These are phyloP conservation scores for Podospora comata DNA, from an alignment of 495 filamentous ascomycete species.

Conservation along the genomic window DNA sequence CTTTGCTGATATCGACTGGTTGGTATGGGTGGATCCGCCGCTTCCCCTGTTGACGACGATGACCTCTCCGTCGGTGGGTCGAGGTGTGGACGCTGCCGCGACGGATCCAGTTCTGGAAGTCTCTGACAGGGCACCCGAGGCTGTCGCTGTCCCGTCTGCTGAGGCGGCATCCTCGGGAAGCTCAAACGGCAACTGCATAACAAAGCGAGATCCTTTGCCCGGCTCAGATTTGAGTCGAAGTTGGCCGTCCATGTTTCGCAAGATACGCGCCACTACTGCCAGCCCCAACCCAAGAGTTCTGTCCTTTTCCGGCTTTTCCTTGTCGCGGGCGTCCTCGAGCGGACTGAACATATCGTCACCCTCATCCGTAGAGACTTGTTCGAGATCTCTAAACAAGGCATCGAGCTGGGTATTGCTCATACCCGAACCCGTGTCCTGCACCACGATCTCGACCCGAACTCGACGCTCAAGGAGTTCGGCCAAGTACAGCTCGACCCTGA, in stretches of 20 bases:
- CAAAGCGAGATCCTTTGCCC: conserved; percentile 80
- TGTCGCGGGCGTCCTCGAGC: conserved; percentile 22
- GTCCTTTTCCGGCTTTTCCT: conserved; percentile 31
- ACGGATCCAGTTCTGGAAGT: conserved; percentile 16
- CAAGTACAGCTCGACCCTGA: conserved; percentile 68
- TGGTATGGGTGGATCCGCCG: conserved; percentile 22
- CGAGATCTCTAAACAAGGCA: conserved; percentile 76
- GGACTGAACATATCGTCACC: conserved; percentile 36
- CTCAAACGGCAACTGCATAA: conserved; percentile 66
- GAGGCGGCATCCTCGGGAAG: conserved; percentile 49
- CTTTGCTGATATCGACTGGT: conserved; percentile 14
- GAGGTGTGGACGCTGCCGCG: conserved; percentile 19
- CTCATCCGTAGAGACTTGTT: conserved; percentile 71
- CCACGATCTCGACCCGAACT: conserved; percentile 65
- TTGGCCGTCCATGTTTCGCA: conserved; percentile 90
- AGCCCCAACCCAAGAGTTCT: conserved; percentile 73
- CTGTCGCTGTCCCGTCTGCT: conserved; percentile 18
- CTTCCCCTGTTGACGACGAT: conserved; percentile 52
- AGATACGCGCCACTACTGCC: conserved; percentile 77
- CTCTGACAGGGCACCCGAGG: conserved; percentile 2
- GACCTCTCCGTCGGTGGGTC: conserved; percentile 50
- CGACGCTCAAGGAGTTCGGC: conserved; percentile 41
- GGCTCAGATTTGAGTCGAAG: conserved; percentile 82
- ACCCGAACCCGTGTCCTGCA: conserved; percentile 77
- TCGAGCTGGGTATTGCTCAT: conserved; percentile 73